Conservation (phyloP, 129 eudicot genomes). For the Chrysanthemum makinoi region DNA sequence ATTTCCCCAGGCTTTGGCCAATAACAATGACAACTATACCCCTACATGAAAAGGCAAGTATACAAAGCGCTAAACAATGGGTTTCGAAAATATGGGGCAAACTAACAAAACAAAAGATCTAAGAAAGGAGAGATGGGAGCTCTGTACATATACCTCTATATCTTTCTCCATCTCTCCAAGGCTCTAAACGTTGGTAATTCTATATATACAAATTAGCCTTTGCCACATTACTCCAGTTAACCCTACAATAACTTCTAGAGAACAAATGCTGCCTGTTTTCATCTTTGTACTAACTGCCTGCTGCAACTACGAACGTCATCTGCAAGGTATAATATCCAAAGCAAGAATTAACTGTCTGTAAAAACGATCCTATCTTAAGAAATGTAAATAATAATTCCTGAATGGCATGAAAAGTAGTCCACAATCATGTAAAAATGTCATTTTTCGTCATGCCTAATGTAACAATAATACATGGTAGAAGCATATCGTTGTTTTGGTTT, state of each 20-base stretch:
- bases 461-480: background rate
- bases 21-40: conserved; percentile 41
- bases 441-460: no score
- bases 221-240: conserved; percentile 27
- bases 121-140: conserved; percentile 36
- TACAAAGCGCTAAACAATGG: conserved; percentile 48
- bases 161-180: conserved; percentile 39
- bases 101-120: conserved; percentile 12
- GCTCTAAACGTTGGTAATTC: conserved; percentile 33
- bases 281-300: conserved; percentile 30
- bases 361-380: background rate
- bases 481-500: background rate
- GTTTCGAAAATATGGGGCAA: conserved; percentile 36
- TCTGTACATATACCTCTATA: conserved; percentile 61
- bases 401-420: background rate
- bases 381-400: background rate
- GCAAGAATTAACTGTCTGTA: background rate
- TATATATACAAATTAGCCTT: conserved; percentile 51
- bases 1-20: conserved; percentile 59
- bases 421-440: background rate
- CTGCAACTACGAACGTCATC: conserved; percentile 39
- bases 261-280: conserved; percentile 25
- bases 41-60: conserved; percentile 38
- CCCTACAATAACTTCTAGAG: conserved; percentile 6
- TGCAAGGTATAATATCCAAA: conserved; percentile 23